Base-by-base conservation (phyloP, 345 rosid species). In the Eucalyptus erythrocorys region DNA sequence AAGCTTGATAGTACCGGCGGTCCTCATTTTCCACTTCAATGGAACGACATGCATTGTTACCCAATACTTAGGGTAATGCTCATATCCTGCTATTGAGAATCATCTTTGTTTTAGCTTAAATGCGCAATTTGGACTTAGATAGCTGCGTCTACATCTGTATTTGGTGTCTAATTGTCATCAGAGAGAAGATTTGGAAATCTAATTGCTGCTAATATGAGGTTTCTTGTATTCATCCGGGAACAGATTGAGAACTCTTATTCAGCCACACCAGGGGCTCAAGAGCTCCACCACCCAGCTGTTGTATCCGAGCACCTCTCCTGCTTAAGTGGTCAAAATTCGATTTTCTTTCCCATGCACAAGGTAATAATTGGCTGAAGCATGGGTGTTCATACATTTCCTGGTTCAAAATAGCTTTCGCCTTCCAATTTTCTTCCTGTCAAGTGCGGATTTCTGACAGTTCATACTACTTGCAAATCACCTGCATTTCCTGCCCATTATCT, bases 301-400 rank as follows among this genome's bases (percentile, higher is more conserved):
- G 88, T 92, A 51, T 89, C 92, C 22, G 90, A 71, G 45, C 91
- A 91, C 90, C 92, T 90, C 87, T 87, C 91, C 30, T 50, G 43
- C n/a, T 89, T 92, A 93, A 90, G 87, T 84, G 92, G 85, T 87
- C 49, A 87, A 81, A 90, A 87, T 89, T 79, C 93, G 40, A 86
- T 22, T 90, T 90, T 93, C 91, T 92, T 95, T 89, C 95, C 94
- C 22, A 32, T 87, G 57, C 89, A 66, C 51, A 89, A 90, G 95
- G 97, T 95, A 90, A 66, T 85, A 40, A 76, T 76, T 76, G 47
- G 82, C 27, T 76, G 47, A 21, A 21, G 82, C 47, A 87, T 66
- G 43, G 51, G 49, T 71, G 49, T 6, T 13, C 32, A 48, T 30
- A 40, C 42, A n/a, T 30, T 45, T 10, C 42, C 42, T 16, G 61